These are phyloP conservation scores for Meyerozyma sp. DNA, from an alignment of 1,139 yeast species.

Conservation along the genomic window DNA sequence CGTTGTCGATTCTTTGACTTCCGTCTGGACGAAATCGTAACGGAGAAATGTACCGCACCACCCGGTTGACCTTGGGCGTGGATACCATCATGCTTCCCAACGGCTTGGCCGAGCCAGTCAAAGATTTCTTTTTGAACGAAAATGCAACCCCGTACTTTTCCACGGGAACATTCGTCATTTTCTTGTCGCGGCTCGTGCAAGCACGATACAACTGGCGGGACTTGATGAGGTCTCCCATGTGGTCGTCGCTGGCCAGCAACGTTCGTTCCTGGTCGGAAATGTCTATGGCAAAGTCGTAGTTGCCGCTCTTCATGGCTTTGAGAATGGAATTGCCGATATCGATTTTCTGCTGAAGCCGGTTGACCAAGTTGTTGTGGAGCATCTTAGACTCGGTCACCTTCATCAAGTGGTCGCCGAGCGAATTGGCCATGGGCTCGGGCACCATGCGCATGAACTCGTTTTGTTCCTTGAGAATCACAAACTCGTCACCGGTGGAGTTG, in stretches of 20 bases:
- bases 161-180: neutral
- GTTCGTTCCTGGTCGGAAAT: slow-evolving; percentile 6
- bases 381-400: slow-evolving; percentile 15
- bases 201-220: slow-evolving; percentile 7
- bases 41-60: slow-evolving; percentile 31
- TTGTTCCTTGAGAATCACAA: slow-evolving; percentile 32
- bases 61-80: slow-evolving; percentile 24
- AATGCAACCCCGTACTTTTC: slow-evolving; percentile 8
- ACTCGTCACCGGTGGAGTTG: slow-evolving; percentile 38
- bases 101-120: slow-evolving; percentile 10
- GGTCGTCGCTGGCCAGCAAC: slow-evolving; percentile 6
- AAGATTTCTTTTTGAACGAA: slow-evolving; percentile 10
- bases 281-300: slow-evolving; percentile 11
- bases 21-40: slow-evolving; percentile 13
- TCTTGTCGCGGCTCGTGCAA: neutral
- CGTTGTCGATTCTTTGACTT: slow-evolving; percentile 6
- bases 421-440: slow-evolving; percentile 13
- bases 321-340: slow-evolving; percentile 17
- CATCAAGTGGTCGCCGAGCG: slow-evolving; percentile 10
- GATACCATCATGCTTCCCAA: slow-evolving; percentile 16
- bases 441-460: slow-evolving; percentile 25
- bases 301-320: slow-evolving; percentile 12
- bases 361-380: slow-evolving; percentile 22
- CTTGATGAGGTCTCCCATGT: slow-evolving; percentile 5
- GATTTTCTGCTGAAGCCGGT: slow-evolving; percentile 24